Evolutionary conservation across 768 basidiomycete genomes (phyloP).

Genomic region (Daedaleopsis sinensis): DNA sequence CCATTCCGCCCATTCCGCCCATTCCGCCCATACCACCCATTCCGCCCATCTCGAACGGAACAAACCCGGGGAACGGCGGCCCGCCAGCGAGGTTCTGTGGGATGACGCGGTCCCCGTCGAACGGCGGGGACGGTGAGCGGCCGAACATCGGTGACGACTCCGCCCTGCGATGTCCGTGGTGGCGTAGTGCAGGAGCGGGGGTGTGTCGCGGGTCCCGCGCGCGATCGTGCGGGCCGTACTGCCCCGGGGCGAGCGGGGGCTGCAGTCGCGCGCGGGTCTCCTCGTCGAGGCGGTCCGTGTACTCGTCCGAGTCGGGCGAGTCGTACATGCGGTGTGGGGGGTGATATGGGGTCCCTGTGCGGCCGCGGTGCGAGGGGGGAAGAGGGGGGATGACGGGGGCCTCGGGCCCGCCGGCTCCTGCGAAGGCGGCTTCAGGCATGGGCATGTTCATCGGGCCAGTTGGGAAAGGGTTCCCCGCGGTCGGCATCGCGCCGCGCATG

Average conservation of each 20-base stretch:
- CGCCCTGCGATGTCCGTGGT: constrained; percentile 11
- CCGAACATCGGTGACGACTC: constrained; percentile 12
- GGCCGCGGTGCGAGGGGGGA: constrained; percentile 3
- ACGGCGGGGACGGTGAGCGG: not conserved
- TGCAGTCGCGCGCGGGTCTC: constrained; percentile 12
- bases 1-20: not conserved
- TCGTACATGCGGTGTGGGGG: not conserved
- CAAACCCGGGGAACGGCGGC: not conserved
- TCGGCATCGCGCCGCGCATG: constrained; percentile 15
- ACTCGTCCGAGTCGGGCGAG: constrained; percentile 5
- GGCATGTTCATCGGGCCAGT: constrained; percentile 13
- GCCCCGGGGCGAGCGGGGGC: constrained; percentile 23
- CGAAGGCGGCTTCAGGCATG: constrained; percentile 15
- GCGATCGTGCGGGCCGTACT: constrained; percentile 24
- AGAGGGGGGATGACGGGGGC: constrained; percentile 23
- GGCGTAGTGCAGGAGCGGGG: constrained; percentile 12
- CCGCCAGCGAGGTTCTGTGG: not conserved
- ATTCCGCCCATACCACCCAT: not conserved
- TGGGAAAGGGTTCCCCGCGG: constrained; percentile 15
- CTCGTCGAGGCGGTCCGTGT: constrained; percentile 10
- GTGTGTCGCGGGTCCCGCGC: constrained; percentile 4
- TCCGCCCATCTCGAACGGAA: not conserved
- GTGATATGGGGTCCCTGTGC: constrained; percentile 15
- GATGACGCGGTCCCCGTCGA: not conserved
- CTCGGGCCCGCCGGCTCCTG: constrained; percentile 2